phyloP scores from a whole-genome alignment of 257 asterid genomes.

The Solanum megistacrolobum region DNA sequence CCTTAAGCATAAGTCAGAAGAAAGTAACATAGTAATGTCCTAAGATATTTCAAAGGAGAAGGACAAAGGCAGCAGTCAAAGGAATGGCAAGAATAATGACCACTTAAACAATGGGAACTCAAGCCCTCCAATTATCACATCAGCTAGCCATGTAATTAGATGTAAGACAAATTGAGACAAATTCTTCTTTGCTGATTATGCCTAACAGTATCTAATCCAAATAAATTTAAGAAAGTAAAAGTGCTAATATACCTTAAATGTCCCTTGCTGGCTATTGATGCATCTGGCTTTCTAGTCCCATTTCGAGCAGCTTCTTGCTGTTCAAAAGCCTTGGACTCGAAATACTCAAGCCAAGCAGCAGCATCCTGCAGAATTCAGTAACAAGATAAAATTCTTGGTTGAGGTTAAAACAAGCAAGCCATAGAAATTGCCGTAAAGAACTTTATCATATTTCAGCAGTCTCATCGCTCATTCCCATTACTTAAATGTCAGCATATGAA shows the following conservation, averaged over 20 bases:
- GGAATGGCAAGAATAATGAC: background rate
- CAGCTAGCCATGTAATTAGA: background rate
- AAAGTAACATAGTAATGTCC: background rate
- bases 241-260: constrained; percentile 69
- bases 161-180: background rate
- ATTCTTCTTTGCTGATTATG: background rate
- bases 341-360: constrained; percentile 99
- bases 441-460: background rate
- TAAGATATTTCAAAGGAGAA: background rate
- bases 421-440: background rate
- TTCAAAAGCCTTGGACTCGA: constrained; percentile 92
- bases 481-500: background rate
- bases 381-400: background rate
- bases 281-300: constrained; percentile 90
- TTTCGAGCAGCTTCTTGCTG: constrained; percentile 96
- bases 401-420: background rate
- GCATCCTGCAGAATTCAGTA: constrained; percentile 63
- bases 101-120: background rate
- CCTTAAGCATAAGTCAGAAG: background rate
- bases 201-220: background rate
- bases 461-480: background rate
- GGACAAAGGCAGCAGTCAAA: background rate
- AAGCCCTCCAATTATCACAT: background rate
- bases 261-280: constrained; percentile 97
- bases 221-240: constrained; percentile 16